Base-by-base conservation (phyloP, 495 filamentous ascomycete genomes). In the Filosporella fistucella region DNA sequence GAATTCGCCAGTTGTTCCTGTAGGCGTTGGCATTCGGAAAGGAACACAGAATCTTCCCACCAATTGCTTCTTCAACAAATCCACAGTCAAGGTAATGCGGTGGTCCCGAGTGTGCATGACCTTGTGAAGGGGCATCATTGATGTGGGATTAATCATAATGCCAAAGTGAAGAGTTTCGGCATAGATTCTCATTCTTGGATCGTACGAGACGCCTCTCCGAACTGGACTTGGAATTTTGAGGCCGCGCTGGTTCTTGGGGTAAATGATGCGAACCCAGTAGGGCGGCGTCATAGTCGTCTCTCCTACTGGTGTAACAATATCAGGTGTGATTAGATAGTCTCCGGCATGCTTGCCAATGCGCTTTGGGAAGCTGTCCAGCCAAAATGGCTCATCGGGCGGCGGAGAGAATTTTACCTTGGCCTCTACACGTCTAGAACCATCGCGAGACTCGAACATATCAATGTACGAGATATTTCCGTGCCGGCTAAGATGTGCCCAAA, bases 161-260 rank as follows among this genome's bases (percentile, higher is more conserved):
- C 82, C 82, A 46, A 86, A 81, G 22, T 71, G 62, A 9, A 82
- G 41, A 2, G 51, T 47, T 1, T 41, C 13, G 6, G 67, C 63
- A 5, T 39, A 28, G 12, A 80, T 45, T 2, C 20, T 61, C 51
- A 64, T 41, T 8, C 37, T 23, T 17, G 47, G 24, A 11, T 51
- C 43, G 34, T 56, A 56, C 1, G 8, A 47, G 29, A 54, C 43
- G 13, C 39, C 21, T 17, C 26, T 33, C 24, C 42, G 21, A 16
- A 54, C 40, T 2, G 52, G 52, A 36, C 57, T 59, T 35, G 25
- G 32, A 14, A 59, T 47, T 30, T 32, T n/a, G n/a, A n/a, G 63
- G 8, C 39, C 23, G 12, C 78, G 45, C 1, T 13, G 12, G 25
- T 24, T 28, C 11, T 34, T 34, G n/a, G n/a, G n/a, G n/a, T n/a